phyloP scores from a whole-genome alignment of 108 stramenopile genomes.

The Pseudonitzschia delicatissima region DNA sequence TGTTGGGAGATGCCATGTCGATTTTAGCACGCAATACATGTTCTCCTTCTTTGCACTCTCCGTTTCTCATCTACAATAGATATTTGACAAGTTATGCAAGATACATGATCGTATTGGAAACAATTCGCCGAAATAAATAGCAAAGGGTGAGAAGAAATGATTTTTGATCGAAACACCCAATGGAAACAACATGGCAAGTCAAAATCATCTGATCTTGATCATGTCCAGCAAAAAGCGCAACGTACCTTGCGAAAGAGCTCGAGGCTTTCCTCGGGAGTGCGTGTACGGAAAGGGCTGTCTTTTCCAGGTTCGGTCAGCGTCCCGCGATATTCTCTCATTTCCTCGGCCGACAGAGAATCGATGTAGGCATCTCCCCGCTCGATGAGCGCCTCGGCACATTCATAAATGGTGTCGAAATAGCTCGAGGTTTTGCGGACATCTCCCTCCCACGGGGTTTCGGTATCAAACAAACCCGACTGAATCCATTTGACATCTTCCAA shows the following conservation, averaged over 20 bases:
- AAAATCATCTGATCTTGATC: no score
- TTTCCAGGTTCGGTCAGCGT: slow-evolving; percentile 80
- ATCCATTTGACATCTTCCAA: slow-evolving; percentile 89
- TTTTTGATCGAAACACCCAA: neutral
- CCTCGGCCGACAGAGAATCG: slow-evolving; percentile 77
- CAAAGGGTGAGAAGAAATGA: no score
- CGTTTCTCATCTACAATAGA: slow-evolving; percentile 59
- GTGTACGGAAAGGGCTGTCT: slow-evolving; percentile 73
- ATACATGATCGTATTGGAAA: neutral
- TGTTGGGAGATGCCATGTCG: slow-evolving; percentile 88
- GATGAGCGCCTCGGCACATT: slow-evolving; percentile 77
- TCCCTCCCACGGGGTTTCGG: slow-evolving; percentile 66
- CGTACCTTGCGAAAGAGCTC: slow-evolving; percentile 71
- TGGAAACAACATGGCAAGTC: no score
- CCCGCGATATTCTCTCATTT: slow-evolving; percentile 89
- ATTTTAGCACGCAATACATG: slow-evolving; percentile 89
- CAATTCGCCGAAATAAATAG: no score
- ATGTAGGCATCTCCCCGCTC: slow-evolving; percentile 82
- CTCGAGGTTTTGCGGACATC: slow-evolving; percentile 72
- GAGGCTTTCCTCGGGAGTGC: slow-evolving; percentile 71
- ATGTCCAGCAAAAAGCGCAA: no score
- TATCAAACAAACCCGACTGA: slow-evolving; percentile 48
- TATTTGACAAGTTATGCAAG: neutral
- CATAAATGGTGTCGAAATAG: slow-evolving; percentile 84
- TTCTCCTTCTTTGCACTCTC: slow-evolving; percentile 66